Percentiles rank a stretch among this genome's conserved stretches.
Evolutionary conservation across 2,329 filamentous ascomycete genomes (phyloP).

Genomic region (Scytalidium sp.): DNA sequence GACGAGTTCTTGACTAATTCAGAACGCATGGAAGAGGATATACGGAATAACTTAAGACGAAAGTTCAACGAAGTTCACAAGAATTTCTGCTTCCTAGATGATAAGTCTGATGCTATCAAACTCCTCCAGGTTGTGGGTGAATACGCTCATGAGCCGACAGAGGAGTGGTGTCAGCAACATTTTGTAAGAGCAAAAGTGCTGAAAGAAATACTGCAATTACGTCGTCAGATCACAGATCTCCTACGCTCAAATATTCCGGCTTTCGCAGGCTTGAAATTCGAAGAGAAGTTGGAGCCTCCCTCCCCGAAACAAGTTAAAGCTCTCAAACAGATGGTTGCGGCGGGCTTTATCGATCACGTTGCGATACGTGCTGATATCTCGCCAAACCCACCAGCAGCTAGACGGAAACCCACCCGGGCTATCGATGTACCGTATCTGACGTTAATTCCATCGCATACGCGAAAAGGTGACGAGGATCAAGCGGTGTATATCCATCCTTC

Average conservation of each 20-base stretch:
- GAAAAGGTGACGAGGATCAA: slow-evolving; percentile 48
- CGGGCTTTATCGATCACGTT: slow-evolving; percentile 91
- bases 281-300: slow-evolving; percentile 55
- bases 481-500: slow-evolving; percentile 86
- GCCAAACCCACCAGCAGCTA: slow-evolving; percentile 64
- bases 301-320: slow-evolving; percentile 69
- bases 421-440: slow-evolving; percentile 92
- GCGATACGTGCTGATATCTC: slow-evolving; percentile 89
- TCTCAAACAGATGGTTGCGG: slow-evolving; percentile 86
- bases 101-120: slow-evolving; percentile 84
- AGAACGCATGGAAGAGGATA: slow-evolving; percentile 69
- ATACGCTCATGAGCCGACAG: slow-evolving; percentile 71
- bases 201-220: slow-evolving; percentile 79
- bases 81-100: slow-evolving; percentile 77
- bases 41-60: slow-evolving; percentile 59
- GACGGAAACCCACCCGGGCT: slow-evolving; percentile 73
- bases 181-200: slow-evolving; percentile 87
- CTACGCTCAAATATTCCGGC: slow-evolving; percentile 70
- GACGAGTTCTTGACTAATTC: slow-evolving; percentile 58
- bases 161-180: slow-evolving; percentile 75
- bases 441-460: slow-evolving; percentile 64
- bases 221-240: slow-evolving; percentile 78
- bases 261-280: slow-evolving; percentile 54
- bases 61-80: slow-evolving; percentile 69
- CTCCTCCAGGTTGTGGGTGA: slow-evolving; percentile 84